Evolutionary conservation across 164 flowering plant genomes (phyloP).

Genomic region (Umbilicus rupestris): DNA sequence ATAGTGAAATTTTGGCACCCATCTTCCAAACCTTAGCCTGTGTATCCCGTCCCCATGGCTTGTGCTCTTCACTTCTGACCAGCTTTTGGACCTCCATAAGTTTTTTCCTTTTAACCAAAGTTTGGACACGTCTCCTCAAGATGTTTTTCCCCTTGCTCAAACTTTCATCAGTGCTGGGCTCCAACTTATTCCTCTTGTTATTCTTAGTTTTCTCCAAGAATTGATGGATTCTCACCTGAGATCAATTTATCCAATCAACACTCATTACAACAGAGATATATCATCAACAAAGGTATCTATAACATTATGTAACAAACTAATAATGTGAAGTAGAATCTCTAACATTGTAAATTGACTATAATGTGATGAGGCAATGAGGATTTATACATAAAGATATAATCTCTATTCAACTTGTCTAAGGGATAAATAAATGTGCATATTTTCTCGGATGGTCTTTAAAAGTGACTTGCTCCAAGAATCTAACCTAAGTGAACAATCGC

Average conservation of each 20-base stretch:
- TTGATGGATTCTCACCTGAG: constrained; percentile 63
- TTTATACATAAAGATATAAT: not conserved
- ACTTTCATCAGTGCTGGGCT: constrained; percentile 21
- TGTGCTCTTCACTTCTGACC: constrained; percentile 41
- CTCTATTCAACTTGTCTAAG: not conserved
- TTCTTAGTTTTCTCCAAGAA: constrained; percentile 62
- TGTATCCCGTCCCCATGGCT: constrained; percentile 63
- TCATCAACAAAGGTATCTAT: not conserved
- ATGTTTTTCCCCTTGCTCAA: constrained; percentile 35
- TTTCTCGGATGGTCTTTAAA: not conserved
- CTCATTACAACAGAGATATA: not conserved
- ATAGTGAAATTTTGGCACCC: not conserved
- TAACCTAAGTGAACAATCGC: not conserved
- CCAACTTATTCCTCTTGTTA: constrained; percentile 20
- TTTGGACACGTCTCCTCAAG: constrained; percentile 49
- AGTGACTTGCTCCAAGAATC: not conserved
- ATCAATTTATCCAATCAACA: not conserved
- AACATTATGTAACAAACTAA: no score
- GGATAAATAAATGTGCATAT: not conserved
- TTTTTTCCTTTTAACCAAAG: constrained; percentile 50
- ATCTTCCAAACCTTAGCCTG: constrained; percentile 67
- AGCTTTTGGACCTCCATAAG: constrained; percentile 48
- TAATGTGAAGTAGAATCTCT: not conserved
- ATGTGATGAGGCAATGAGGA: not conserved
- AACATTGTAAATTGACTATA: not conserved